Evolutionary conservation across 345 rosid species (phyloP), one percentile per base, ranked within the genome.

Genomic region (Erysimum cheiranthoides): DNA sequence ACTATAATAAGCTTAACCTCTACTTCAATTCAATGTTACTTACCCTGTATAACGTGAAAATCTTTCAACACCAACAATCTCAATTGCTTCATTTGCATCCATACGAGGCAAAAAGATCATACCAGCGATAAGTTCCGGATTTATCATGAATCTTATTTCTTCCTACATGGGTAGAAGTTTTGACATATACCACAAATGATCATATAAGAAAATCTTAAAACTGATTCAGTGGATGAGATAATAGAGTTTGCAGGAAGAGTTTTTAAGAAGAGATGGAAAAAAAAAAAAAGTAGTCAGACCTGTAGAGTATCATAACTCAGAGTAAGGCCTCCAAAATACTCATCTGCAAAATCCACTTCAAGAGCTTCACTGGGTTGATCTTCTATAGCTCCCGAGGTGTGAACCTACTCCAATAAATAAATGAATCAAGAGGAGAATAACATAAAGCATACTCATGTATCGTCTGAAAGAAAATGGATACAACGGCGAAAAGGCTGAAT

Each of bases 71-170:
- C 98, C 97, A 73, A 90, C 89, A 75, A 92, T 77, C 74, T 90
- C 95, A 76, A 94, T 83, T 10, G 98, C 92, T 80, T 92, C 96
- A 69, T 92, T 94, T 59, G 81, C 86, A 40, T 80, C 92, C 92
- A 92, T 89, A 57, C 90, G 83, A 78, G 98, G 95, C 83, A 92
- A 86, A 88, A 92, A 90, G 60, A 90, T 78, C 97, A 94, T 90
- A 51, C 98, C 86, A 13, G 84, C 90, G 61, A 94, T 90, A 63
- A 94, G 84, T 73, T 94, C 97, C 2, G 97, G 97, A 79, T 85
- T 87, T 66, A 90, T 86, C 97, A 94, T 77, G 77, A 94, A 94
- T 63, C 89, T 92, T 73, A 94, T 88, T 71, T 94, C 97, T 86
- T 94, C 98, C 98, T 92, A 73, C 75, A 80, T 18, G 57, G 59